These are phyloP conservation scores for Nitzschia putrida DNA, from an alignment of 108 stramenopile species.

Conservation along the genomic window DNA sequence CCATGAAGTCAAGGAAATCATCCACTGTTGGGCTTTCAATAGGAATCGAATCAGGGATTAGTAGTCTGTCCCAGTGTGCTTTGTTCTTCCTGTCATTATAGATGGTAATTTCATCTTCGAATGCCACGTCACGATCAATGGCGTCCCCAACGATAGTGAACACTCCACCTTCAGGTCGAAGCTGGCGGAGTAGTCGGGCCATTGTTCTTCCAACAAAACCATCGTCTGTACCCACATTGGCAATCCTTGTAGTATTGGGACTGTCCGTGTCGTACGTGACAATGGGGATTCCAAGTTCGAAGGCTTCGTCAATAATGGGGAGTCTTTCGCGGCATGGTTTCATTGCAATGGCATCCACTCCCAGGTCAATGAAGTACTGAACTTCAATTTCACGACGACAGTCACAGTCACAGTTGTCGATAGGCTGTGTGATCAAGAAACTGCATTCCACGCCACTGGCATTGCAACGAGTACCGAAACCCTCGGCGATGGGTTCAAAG, in stretches of 20 bases:
- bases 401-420: too few species aligned
- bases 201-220: constrained; percentile 28
- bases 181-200: constrained; percentile 33
- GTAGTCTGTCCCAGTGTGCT: constrained; percentile 6
- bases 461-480: neutral
- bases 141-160: constrained; percentile 15
- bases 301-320: too few species aligned
- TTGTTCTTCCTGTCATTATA: constrained; percentile 2
- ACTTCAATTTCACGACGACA: too few species aligned
- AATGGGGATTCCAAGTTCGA: constrained; percentile 3
- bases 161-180: constrained; percentile 38
- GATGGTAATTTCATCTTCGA: neutral
- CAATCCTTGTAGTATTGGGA: neutral
- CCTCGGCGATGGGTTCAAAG: neutral
- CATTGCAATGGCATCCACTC: too few species aligned
- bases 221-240: constrained; percentile 50
- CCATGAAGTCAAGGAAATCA: constrained; percentile 4
- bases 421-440: too few species aligned
- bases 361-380: too few species aligned
- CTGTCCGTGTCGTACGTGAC: constrained; percentile 15
- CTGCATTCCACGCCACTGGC: neutral
- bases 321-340: too few species aligned
- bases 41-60: neutral
- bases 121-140: neutral
- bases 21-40: neutral